A percentile compares a stretch with the other conserved stretches of the same genome.
phyloP scores from a whole-genome alignment of 2,329 filamentous ascomycete species.

The Laburnicola sp. region DNA sequence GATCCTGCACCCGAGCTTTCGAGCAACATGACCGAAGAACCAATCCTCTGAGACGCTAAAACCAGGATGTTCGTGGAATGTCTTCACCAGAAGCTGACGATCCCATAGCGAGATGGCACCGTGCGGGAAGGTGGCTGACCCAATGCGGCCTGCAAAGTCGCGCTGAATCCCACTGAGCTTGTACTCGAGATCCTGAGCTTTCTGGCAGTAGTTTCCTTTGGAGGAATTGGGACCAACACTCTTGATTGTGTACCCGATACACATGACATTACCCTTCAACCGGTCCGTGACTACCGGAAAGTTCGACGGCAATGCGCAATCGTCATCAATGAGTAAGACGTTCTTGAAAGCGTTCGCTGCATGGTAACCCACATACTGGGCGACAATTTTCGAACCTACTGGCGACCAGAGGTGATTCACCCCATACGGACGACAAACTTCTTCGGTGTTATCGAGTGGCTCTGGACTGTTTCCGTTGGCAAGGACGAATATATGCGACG shows the following conservation, averaged over 20 bases:
- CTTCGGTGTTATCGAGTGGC: conserved; percentile 54
- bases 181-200: conserved; percentile 58
- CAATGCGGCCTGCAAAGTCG: conserved; percentile 50
- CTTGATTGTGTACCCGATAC: conserved; percentile 57
- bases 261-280: conserved; percentile 48
- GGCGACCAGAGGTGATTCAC: conserved; percentile 56
- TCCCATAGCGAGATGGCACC: conserved; percentile 57
- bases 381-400: conserved; percentile 55
- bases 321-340: conserved; percentile 55
- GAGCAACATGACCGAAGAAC: conserved; percentile 56
- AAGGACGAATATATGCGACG: conserved; percentile 52
- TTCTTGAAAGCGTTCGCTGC: conserved; percentile 52
- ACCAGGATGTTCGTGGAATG: conserved; percentile 54
- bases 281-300: conserved; percentile 54
- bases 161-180: conserved; percentile 55
- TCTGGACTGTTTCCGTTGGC: conserved; percentile 54
- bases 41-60: conserved; percentile 57
- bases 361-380: conserved; percentile 54
- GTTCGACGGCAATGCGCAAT: conserved; percentile 53
- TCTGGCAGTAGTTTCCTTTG: conserved; percentile 47
- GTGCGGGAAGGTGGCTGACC: conserved; percentile 56
- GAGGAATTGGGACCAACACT: conserved; percentile 44
- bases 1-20: conserved; percentile 51
- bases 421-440: conserved; percentile 49
- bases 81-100: conserved; percentile 50